Percentiles rank a stretch among this genome's conserved stretches.
These are phyloP conservation scores for Starmerella bombicola DNA, from an alignment of 805 yeast genomes.

Conservation along the genomic window DNA sequence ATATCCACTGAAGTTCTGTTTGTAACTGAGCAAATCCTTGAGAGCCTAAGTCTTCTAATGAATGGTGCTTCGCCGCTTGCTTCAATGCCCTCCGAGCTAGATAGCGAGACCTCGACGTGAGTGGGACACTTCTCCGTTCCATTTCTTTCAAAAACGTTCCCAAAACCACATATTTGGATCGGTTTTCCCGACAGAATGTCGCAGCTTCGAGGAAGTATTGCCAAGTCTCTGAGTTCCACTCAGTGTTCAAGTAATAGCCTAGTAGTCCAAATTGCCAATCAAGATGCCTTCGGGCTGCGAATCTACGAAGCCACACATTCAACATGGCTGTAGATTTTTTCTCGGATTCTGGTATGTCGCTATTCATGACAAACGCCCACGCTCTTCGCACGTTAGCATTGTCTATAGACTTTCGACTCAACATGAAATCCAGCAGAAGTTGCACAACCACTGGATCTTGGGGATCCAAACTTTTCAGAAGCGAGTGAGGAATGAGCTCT, in stretches of 20 bases:
- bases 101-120: conserved; percentile 15
- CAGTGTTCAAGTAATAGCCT: conserved; percentile 5
- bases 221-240: conserved; percentile 14
- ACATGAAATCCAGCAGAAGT: conserved; percentile 6
- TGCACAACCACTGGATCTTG: conserved; percentile 7
- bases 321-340: conserved; percentile 7
- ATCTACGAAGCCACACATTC: conserved; percentile 10
- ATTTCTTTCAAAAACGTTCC: conserved; percentile 17
- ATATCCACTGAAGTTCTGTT: conserved; percentile 6
- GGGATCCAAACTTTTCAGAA: conserved; percentile 5
- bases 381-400: conserved; percentile 14
- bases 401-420: conserved; percentile 1
- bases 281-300: conserved; percentile 12
- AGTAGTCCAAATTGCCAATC: conserved; percentile 20
- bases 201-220: conserved; percentile 14
- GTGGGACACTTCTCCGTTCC: conserved; percentile 8
- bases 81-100: conserved; percentile 8
- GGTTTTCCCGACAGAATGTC: background rate
- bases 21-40: conserved; percentile 4
- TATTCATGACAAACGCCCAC: background rate
- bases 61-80: background rate
- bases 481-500: background rate
- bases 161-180: conserved; percentile 5
- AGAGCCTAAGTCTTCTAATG: conserved; percentile 10
- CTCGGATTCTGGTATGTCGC: background rate